A percentile compares a stretch with the other conserved stretches of the same genome.
Evolutionary conservation across 371 early-diverging fungal species (phyloP).

Genomic region (Mucor circinelloides): DNA sequence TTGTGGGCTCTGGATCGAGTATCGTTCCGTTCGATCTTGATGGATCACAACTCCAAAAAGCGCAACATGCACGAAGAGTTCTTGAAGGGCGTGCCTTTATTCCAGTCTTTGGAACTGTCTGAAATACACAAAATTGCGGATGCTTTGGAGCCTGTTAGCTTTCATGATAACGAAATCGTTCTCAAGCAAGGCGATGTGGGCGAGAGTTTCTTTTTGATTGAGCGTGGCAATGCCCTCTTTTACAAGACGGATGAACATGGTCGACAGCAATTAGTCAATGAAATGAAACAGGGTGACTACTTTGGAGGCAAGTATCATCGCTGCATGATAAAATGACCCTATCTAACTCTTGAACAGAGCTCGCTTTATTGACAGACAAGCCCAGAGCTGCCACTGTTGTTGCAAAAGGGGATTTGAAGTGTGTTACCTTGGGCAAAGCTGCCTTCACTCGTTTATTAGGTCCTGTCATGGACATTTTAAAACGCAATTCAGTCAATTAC

Average conservation of each 20-base stretch:
- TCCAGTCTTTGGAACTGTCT: slow-evolving; percentile 81
- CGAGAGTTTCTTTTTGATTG: slow-evolving; percentile 83
- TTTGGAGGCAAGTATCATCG: slow-evolving; percentile 67
- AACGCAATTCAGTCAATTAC: slow-evolving; percentile 77
- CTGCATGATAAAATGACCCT: slow-evolving; percentile 54
- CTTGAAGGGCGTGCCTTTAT: slow-evolving; percentile 83
- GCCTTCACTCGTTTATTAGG: slow-evolving; percentile 89
- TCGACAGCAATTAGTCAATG: slow-evolving; percentile 56
- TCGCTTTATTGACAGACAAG: slow-evolving; percentile 84
- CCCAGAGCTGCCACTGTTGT: slow-evolving; percentile 85
- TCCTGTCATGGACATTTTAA: slow-evolving; percentile 80
- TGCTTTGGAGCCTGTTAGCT: slow-evolving; percentile 84
- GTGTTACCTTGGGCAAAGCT: slow-evolving; percentile 82
- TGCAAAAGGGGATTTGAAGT: slow-evolving; percentile 86
- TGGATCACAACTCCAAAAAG: slow-evolving; percentile 88
- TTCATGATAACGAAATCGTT: slow-evolving; percentile 75
- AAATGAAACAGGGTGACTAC: slow-evolving; percentile 83
- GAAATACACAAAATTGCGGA: slow-evolving; percentile 95
- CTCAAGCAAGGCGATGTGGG: slow-evolving; percentile 85
- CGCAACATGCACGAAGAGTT: slow-evolving; percentile 89
- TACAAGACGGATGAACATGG: slow-evolving; percentile 59
- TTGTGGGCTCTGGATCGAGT: slow-evolving; percentile 95
- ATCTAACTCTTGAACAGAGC: slow-evolving; percentile 49
- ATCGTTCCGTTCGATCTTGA: slow-evolving; percentile 89
- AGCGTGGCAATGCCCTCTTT: slow-evolving; percentile 80